Evolutionary conservation across 2,329 filamentous ascomycete species (phyloP).

Genomic region (Zasmidium citrigriseum): DNA sequence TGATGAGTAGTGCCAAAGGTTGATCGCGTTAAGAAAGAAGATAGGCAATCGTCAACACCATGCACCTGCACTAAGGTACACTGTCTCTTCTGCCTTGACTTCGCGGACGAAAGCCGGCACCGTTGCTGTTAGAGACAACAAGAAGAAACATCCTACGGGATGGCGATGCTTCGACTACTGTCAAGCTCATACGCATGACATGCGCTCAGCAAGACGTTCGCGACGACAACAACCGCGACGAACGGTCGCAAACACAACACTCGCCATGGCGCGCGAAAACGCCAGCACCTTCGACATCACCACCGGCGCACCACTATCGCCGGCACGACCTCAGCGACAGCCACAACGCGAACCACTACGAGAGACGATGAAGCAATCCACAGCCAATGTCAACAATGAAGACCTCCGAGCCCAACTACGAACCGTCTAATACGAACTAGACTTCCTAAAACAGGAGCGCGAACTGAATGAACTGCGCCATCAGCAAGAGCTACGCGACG

Average conservation of each 20-base stretch:
- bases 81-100: no score
- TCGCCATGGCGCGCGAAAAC: constrained; percentile 34
- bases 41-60: no score
- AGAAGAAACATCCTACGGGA: background rate
- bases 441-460: constrained; percentile 83
- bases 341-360: constrained; percentile 38
- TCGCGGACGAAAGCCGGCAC: no score
- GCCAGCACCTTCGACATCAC: constrained; percentile 53
- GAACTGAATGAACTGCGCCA: constrained; percentile 77
- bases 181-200: no score
- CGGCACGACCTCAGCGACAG: constrained; percentile 26
- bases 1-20: no score
- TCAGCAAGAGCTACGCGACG: constrained; percentile 79
- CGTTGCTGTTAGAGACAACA: no score
- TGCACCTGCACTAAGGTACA: no score
- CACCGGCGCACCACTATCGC: constrained; percentile 40
- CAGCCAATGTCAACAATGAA: constrained; percentile 58
- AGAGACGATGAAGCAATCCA: constrained; percentile 48
- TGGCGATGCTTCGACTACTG: no score
- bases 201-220: no score
- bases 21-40: no score
- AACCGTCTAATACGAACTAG: constrained; percentile 82
- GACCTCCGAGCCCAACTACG: constrained; percentile 88
- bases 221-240: background rate
- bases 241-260: background rate